phyloP scores from a whole-genome alignment of 2,329 filamentous ascomycete genomes.

The Claviceps quebecensis region DNA sequence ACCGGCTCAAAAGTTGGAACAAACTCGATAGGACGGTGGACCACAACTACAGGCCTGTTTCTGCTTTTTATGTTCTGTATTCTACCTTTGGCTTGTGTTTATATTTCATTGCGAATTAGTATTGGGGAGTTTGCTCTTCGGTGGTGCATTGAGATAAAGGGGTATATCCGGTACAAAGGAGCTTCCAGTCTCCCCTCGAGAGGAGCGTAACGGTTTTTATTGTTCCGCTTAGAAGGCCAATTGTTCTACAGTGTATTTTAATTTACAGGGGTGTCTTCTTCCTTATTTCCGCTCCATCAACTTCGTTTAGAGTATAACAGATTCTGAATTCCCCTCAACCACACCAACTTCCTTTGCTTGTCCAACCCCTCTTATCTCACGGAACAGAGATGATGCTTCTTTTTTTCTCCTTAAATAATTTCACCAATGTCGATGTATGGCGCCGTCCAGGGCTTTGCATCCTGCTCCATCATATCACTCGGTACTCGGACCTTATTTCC shows the following conservation, averaged over 20 bases:
- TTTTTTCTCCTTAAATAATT: constrained; percentile 33
- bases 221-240: constrained; percentile 1
- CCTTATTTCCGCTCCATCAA: not conserved
- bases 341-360: not conserved
- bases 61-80: not conserved
- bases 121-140: not conserved
- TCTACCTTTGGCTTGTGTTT: not conserved
- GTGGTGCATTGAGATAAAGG: no score
- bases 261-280: constrained; percentile 18
- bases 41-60: not conserved
- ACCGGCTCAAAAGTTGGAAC: no score
- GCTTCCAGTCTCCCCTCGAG: no score
- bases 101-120: not conserved
- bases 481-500: constrained; percentile 48
- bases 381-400: not conserved
- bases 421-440: constrained; percentile 58
- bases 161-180: no score
- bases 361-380: not conserved
- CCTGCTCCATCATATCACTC: constrained; percentile 52
- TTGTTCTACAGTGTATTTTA: constrained; percentile 26
- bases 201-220: no score
- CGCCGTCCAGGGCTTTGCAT: constrained; percentile 49
- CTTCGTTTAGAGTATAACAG: constrained; percentile 1
- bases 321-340: not conserved
- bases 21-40: not conserved